Evolutionary conservation across 495 filamentous ascomycete species (phyloP), one percentile per base, ranked within the genome.

Genomic region (Annulohypoxylon bovei): DNA sequence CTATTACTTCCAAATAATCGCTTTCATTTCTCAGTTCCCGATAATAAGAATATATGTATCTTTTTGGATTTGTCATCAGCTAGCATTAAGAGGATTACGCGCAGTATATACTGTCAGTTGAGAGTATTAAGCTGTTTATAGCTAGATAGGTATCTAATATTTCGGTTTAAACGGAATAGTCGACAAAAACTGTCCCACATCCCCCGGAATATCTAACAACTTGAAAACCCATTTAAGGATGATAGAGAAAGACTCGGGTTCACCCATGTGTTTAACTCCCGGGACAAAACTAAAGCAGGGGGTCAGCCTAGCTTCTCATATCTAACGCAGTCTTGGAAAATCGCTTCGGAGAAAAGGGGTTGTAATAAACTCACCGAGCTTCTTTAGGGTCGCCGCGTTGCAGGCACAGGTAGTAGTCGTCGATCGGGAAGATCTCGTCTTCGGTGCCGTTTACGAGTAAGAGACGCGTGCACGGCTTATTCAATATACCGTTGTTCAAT

Each of bases 351-450:
- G 59, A 6, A 44, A 46, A 25, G 33, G 35, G 22, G 11, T 18
- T 28, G 3, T 1, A 16, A 8, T 37, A 6, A 52, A 68, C 67
- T 55, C 53, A 81, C 77, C 88, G 79, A 44, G 81, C 88, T 76
- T 91, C 88, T 80, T 92, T 93, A 9, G 86, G 84, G 42, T 79
- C 78, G 0, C 89, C 89, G 62, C 90, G 84, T 65, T 87, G 84
- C 55, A 91, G 76, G 8, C 84, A 83, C 49, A 87, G 76, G 56
- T 83, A 84, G 60, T 81, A 88, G 72, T 93, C 90, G 69, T 92
- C 90, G 49, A 93, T 88, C 0, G 91, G 91, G 67, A 91, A 89
- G 16, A 92, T 85, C 55, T 87, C 88, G 64, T 92, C 90, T 60
- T 86, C 80, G 11, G 83, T 84, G 1, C 90, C 89, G 75, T 93